Evolutionary conservation across 192 early-diverging fungal species (phyloP), one percentile per base, ranked within the genome.

Genomic region (Gamsiella multidivaricata): DNA sequence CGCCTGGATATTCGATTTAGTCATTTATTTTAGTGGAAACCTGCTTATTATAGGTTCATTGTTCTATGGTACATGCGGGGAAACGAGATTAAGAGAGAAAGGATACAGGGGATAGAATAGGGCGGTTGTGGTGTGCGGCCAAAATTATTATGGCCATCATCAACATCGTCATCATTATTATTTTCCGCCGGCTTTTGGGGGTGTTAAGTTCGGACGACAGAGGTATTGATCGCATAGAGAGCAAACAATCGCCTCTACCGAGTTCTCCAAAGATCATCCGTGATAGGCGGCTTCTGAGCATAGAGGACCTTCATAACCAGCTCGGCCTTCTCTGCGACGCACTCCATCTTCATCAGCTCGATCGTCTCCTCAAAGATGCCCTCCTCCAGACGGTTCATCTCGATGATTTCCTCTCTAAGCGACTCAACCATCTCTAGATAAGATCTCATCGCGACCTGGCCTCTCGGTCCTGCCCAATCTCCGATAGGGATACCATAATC

Each of bases 361-460:
- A 78, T 64, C 29, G 74, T 69, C 25, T 78, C 74, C 31, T 78
- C 74, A 69, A 78, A 78, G 33, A 64, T 43, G 3, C 65, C 65
- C 29, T 69, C 65, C 41, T 78, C 74, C 39, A 78, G 37, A 14
- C 60, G 52, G 32, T 78, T 78, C 65, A 78, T 69, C 36, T 78
- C 74, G 10, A 78, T 47, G 46, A 78, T 69, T 54, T 78, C 74
- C 9, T 78, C 74, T 39, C 37, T 34, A n/a, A 78, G 41, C 11
- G 65, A 69, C 14, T 78, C 60, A 5, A 78, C 66, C 74, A 78
- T 78, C 31, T 66, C 74, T 6, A 78, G 41, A 68, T 78, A 78
- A 8, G 53, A 46, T 5, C 66, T 54, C 74, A 78, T 78, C 23
- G 74, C 74, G n/a, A 68, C 31, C 18, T 69, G 65, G 2, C 74